These are phyloP conservation scores for Mycena amicta DNA, from an alignment of 768 basidiomycete genomes.

Conservation along the genomic window DNA sequence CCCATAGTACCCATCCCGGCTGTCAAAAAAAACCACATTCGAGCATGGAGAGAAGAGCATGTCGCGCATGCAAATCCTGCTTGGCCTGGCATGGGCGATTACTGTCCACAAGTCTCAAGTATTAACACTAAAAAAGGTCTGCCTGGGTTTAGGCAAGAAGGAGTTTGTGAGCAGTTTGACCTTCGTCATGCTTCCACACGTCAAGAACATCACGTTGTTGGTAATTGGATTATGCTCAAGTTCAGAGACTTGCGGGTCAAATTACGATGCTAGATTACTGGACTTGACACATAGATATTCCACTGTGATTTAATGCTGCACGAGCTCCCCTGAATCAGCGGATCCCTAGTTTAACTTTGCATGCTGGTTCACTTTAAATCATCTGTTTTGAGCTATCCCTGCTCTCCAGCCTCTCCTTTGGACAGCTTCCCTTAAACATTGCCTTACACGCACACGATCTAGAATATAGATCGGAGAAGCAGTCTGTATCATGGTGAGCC, in stretches of 20 bases:
- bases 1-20: slow-evolving; percentile 20
- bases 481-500: no score
- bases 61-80: slow-evolving; percentile 43
- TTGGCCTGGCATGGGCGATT: slow-evolving; percentile 73
- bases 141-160: slow-evolving; percentile 52
- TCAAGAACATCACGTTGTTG: slow-evolving; percentile 12
- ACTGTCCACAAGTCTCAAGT: slow-evolving; percentile 78
- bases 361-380: no score
- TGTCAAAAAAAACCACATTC: slow-evolving; percentile 15
- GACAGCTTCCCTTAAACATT: no score
- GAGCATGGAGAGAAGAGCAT: slow-evolving; percentile 7
- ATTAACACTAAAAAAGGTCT: slow-evolving; percentile 67
- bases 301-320: neutral
- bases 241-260: neutral
- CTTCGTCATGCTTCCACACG: slow-evolving; percentile 18
- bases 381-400: no score
- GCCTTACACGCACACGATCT: no score
- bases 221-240: slow-evolving; percentile 7
- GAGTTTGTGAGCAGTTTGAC: slow-evolving; percentile 21
- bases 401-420: no score
- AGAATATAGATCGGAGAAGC: no score
- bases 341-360: neutral
- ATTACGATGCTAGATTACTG: neutral
- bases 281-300: slow-evolving; percentile 8
- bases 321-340: neutral